Evolutionary conservation across 768 basidiomycete species (phyloP).

Genomic region (Gloeophyllum trabeum): DNA sequence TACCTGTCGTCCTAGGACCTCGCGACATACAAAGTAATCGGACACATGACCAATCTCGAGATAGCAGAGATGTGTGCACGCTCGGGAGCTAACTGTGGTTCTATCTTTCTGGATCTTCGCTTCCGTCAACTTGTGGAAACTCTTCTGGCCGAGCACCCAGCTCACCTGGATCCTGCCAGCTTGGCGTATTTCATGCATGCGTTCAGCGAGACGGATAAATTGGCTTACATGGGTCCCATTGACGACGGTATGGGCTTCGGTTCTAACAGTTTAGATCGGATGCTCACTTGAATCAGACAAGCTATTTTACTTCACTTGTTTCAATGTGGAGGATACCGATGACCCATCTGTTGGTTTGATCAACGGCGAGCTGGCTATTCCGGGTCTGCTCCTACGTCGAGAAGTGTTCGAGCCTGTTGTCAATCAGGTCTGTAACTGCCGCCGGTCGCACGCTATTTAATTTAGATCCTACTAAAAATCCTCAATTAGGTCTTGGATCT

Average conservation of each 20-base stretch:
- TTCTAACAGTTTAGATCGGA: no score
- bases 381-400: slow-evolving; percentile 64
- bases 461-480: slow-evolving; percentile 2
- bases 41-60: slow-evolving; percentile 70
- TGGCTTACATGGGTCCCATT: slow-evolving; percentile 55
- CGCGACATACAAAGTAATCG: slow-evolving; percentile 55
- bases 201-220: slow-evolving; percentile 83
- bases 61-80: slow-evolving; percentile 87
- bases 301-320: slow-evolving; percentile 84
- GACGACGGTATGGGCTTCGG: slow-evolving; percentile 59
- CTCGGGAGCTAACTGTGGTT: slow-evolving; percentile 81
- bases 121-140: slow-evolving; percentile 75
- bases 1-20: slow-evolving; percentile 20
- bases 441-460: background rate
- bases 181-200: slow-evolving; percentile 84
- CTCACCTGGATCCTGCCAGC: slow-evolving; percentile 72
- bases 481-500: slow-evolving; percentile 55
- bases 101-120: slow-evolving; percentile 77
- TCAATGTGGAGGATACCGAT: slow-evolving; percentile 77
- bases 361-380: slow-evolving; percentile 77
- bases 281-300: slow-evolving; percentile 39
- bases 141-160: slow-evolving; percentile 74
- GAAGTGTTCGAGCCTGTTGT: slow-evolving; percentile 89
- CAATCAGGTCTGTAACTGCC: slow-evolving; percentile 39
- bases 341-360: slow-evolving; percentile 71